A percentile compares a stretch with the other conserved stretches of the same genome.
Evolutionary conservation across 345 rosid species (phyloP).

Genomic region (Lepidium sativum): DNA sequence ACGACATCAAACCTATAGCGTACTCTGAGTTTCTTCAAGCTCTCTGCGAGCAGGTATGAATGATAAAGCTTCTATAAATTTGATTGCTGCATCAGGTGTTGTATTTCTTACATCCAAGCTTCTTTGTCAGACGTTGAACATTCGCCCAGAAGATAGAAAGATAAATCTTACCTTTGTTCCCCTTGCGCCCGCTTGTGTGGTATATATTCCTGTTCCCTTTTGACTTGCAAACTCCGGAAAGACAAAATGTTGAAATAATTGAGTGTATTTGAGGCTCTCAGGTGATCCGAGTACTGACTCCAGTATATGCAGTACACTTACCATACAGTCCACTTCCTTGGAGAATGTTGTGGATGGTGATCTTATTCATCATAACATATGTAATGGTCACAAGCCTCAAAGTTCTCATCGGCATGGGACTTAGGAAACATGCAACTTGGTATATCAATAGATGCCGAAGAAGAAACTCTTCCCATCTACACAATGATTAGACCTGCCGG

Average conservation of each 20-base stretch:
- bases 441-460: conserved; percentile 69
- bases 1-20: conserved; percentile 77
- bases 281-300: conserved; percentile 88
- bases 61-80: neutral
- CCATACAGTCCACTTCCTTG: conserved; percentile 52
- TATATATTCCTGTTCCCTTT: conserved; percentile 31
- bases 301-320: conserved; percentile 71
- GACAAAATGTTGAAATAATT: neutral
- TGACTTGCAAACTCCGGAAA: neutral
- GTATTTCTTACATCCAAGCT: neutral
- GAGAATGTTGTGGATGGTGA: conserved; percentile 64
- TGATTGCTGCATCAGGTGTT: neutral
- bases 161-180: conserved; percentile 82
- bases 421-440: conserved; percentile 79
- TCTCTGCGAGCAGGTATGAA: conserved; percentile 84
- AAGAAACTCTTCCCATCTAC: conserved; percentile 53
- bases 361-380: conserved; percentile 53
- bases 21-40: conserved; percentile 98
- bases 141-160: conserved; percentile 49
- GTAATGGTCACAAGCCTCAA: conserved; percentile 87
- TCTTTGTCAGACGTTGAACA: conserved; percentile 61
- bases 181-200: conserved; percentile 97
- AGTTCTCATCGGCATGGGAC: conserved; percentile 73
- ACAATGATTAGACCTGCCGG: conserved; percentile 27
- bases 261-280: conserved; percentile 32